phyloP scores from a whole-genome alignment of 805 yeast species.

The Candida maesae region DNA sequence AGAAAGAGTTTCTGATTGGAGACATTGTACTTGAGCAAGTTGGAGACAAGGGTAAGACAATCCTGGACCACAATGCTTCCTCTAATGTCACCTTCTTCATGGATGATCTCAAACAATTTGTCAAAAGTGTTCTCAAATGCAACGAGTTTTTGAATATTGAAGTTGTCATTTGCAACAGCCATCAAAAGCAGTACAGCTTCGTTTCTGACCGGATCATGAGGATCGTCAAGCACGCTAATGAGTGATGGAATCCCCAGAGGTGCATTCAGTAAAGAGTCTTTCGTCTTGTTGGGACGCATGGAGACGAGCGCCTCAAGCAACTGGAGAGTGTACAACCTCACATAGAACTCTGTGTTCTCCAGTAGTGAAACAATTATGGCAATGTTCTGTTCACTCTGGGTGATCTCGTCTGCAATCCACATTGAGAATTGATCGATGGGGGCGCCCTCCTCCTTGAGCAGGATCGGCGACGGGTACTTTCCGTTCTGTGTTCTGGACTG shows the following conservation, averaged over 20 bases:
- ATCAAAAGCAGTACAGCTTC: constrained; percentile 81
- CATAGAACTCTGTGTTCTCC: constrained; percentile 61
- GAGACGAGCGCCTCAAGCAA: constrained; percentile 78
- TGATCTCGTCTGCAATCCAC: constrained; percentile 93
- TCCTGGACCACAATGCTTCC: constrained; percentile 92
- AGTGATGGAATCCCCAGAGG: constrained; percentile 80
- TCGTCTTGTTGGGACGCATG: constrained; percentile 68
- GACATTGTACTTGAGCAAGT: constrained; percentile 74
- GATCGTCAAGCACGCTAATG: constrained; percentile 57
- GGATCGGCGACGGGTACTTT: constrained; percentile 71
- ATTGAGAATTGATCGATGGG: constrained; percentile 79
- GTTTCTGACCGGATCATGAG: constrained; percentile 82
- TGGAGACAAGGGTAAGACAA: constrained; percentile 70
- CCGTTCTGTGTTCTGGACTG: constrained; percentile 74
- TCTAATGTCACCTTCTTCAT: constrained; percentile 82
- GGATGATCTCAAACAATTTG: constrained; percentile 69
- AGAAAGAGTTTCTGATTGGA: constrained; percentile 86
- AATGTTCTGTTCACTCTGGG: constrained; percentile 46
- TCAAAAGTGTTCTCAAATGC: constrained; percentile 95
- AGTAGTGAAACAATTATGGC: constrained; percentile 40
- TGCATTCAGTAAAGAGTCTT: constrained; percentile 64
- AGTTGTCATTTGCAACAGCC: constrained; percentile 76
- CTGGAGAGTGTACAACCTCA: constrained; percentile 77
- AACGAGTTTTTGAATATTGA: constrained; percentile 85
- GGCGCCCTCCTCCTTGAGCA: constrained; percentile 42